phyloP scores from a whole-genome alignment of 768 basidiomycete species.

The Basidioascus undulatus region DNA sequence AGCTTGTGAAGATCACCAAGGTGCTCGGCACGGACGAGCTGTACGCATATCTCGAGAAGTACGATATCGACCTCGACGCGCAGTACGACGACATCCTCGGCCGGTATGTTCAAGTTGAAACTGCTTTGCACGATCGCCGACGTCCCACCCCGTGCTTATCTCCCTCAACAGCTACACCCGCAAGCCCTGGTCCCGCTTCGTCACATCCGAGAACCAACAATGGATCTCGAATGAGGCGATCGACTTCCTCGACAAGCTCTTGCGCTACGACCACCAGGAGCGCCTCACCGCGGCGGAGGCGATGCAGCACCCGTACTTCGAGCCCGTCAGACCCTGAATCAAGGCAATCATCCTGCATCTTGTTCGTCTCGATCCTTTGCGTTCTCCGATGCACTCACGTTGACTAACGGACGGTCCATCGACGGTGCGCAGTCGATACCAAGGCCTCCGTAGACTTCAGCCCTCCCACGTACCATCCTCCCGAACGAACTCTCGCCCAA shows the following conservation, averaged over 20 bases:
- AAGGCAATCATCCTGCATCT: too few relatives aligned
- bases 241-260: conserved; percentile 80
- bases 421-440: too few relatives aligned
- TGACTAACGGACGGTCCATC: too few relatives aligned
- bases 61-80: conserved; percentile 83
- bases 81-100: conserved; percentile 87
- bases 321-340: too few relatives aligned
- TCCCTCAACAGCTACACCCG: conserved; percentile 74
- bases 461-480: too few relatives aligned
- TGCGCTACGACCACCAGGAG: conserved; percentile 93
- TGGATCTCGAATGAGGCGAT: conserved; percentile 94
- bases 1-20: conserved; percentile 92
- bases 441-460: too few relatives aligned
- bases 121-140: conserved; percentile 2
- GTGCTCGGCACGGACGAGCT: conserved; percentile 90
- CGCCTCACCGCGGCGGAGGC: conserved; percentile 84
- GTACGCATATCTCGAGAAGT: conserved; percentile 77
- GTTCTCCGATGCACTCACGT: too few relatives aligned
- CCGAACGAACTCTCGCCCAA: too few relatives aligned
- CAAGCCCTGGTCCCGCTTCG: conserved; percentile 87
- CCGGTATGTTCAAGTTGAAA: conserved; percentile 26
- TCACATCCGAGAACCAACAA: conserved; percentile 83
- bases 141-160: conserved; percentile 2
- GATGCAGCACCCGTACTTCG: conserved; percentile 82
- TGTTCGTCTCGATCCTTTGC: too few relatives aligned